A percentile compares a stretch with the other conserved stretches of the same genome.
These are phyloP conservation scores for Stemphylium lycopersici DNA, from an alignment of 2,329 filamentous ascomycete genomes.

Conservation along the genomic window DNA sequence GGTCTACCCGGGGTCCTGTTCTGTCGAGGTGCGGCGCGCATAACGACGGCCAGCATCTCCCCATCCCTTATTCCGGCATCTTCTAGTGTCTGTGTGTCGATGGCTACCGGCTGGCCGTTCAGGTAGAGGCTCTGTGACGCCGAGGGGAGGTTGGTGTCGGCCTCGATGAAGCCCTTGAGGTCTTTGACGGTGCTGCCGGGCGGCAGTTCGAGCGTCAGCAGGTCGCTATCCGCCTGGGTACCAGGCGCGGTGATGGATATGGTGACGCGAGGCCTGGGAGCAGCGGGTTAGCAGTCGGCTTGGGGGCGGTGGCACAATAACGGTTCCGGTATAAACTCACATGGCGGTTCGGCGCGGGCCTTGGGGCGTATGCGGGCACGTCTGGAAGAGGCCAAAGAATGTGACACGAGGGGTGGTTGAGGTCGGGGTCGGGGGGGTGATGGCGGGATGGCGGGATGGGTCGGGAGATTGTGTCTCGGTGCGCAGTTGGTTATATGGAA, in stretches of 20 bases:
- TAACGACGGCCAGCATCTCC: constrained; percentile 90
- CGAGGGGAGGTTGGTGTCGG: constrained; percentile 76
- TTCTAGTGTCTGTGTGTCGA: constrained; percentile 80
- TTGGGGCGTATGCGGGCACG: constrained; percentile 29
- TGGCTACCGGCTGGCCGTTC: constrained; percentile 80
- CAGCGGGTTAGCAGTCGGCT: constrained; percentile 35
- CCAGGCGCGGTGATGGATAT: constrained; percentile 81
- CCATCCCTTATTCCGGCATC: constrained; percentile 82
- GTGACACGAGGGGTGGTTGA: constrained; percentile 23
- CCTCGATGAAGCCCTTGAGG: constrained; percentile 86
- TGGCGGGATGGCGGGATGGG: constrained; percentile 28
- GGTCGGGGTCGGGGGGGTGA: constrained; percentile 13
- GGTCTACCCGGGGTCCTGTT: constrained; percentile 19
- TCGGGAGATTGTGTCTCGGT: constrained; percentile 23
- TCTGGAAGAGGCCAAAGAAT: constrained; percentile 41
- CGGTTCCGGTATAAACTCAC: constrained; percentile 43
- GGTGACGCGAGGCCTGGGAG: constrained; percentile 76
- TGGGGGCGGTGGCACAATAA: constrained; percentile 44
- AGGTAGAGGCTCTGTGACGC: constrained; percentile 84
- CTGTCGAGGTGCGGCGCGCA: constrained; percentile 50
- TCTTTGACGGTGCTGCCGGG: constrained; percentile 82
- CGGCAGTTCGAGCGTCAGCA: constrained; percentile 82
- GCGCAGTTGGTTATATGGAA: constrained; percentile 24
- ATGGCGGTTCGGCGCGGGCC: constrained; percentile 32
- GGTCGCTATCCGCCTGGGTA: constrained; percentile 69